Base-by-base conservation (phyloP, 768 basidiomycete species). In the Podaxis mareebaensis region DNA sequence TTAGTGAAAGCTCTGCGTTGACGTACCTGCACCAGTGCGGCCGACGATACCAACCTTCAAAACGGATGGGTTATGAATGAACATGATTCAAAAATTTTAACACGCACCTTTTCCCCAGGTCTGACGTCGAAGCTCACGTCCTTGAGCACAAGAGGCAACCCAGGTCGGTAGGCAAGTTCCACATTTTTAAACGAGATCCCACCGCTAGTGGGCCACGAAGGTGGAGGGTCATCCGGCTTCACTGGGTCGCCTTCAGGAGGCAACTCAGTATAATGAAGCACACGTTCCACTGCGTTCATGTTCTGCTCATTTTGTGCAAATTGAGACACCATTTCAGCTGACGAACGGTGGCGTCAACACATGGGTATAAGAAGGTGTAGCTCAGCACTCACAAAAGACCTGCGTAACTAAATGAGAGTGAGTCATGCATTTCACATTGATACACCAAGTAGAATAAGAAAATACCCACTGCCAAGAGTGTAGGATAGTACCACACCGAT, bases 201-300 rank as follows among this genome's bases (percentile, higher is more conserved):
- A 20, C 91, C 91, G 3, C 75, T 67, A 2, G 74, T 69, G 0
- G 85, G 85, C 85, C 85, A 87, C 7, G 77, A 69, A 11, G 73
- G 60, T 0, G 81, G 78, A 15, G 83, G 82, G 60, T 86, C 85
- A 28, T 79, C 70, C 1, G 79, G 71, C 15, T 75, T 79, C 3
- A 71, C 72, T 1, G 73, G 60, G n/a, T 68, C 75, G 8, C 84
- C 87, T 70, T 92, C 91, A 0, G 80, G 65, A 1, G 79, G 78
- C 3, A 95, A 79, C 48, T 88, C 80, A 10, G 83, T 80, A 73
- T 91, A 93, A 55, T 88, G 82, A n/a, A 87, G 74, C 3, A 91
- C 78, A 20, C 90, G 82, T 68, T 91, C 90, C 6, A 88, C 88
- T 0, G 86, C 83, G 67, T 90, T 90, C 83, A 90, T 89, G 68